Percentiles rank a stretch among this genome's conserved stretches.
These are phyloP conservation scores for Vararia minispora DNA, from an alignment of 768 basidiomycete genomes.

Conservation along the genomic window DNA sequence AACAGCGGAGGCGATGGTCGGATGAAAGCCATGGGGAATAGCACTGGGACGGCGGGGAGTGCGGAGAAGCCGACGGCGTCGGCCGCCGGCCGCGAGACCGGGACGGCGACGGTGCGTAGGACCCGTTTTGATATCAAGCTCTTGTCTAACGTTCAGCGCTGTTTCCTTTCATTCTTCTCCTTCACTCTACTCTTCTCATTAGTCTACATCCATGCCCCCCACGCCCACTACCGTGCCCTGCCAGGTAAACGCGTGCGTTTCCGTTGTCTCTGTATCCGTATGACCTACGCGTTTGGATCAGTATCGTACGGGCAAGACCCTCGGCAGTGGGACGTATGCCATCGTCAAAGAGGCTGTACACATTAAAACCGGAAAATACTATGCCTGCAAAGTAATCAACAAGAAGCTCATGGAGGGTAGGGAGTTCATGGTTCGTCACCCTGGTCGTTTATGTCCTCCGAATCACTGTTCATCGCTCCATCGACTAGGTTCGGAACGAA, in stretches of 20 bases:
- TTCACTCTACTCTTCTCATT: background rate
- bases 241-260: slow-evolving; percentile 24
- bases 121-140: background rate
- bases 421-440: slow-evolving; percentile 80
- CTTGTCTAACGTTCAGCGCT: background rate
- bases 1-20: too few relatives aligned
- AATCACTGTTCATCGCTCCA: background rate
- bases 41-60: background rate
- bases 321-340: slow-evolving; percentile 89
- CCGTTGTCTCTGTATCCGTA: background rate
- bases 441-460: background rate
- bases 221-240: slow-evolving; percentile 32
- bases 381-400: slow-evolving; percentile 99
- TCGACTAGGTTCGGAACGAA: slow-evolving; percentile 98
- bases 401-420: slow-evolving; percentile 98
- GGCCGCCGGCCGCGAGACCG: background rate
- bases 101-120: background rate
- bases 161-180: background rate
- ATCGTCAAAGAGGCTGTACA: slow-evolving; percentile 95
- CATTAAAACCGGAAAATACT: slow-evolving; percentile 87
- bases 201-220: slow-evolving; percentile 18
- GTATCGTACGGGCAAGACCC: slow-evolving; percentile 84
- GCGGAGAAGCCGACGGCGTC: background rate
- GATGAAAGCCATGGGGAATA: too few relatives aligned
- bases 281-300: slow-evolving; percentile 18